Evolutionary conservation across 2,329 filamentous ascomycete genomes (phyloP).

Genomic region (Calonectria multiphialidica): DNA sequence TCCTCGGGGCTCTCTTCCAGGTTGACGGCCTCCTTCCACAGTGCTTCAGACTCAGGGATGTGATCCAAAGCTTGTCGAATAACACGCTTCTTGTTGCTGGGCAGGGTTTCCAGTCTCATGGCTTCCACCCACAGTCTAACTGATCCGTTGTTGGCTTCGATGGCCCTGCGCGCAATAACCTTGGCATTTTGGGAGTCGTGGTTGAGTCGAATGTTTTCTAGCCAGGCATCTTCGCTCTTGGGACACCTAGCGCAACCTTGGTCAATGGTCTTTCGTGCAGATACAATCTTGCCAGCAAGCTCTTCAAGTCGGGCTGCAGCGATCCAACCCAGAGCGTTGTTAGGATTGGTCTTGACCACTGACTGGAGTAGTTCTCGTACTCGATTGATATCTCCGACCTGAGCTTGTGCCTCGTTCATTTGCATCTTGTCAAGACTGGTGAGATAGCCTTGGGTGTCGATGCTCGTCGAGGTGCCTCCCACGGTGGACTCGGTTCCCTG

Average conservation of each 20-base stretch:
- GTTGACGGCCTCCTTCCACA: constrained; percentile 99
- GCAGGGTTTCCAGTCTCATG: constrained; percentile 89
- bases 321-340: constrained; percentile 95
- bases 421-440: constrained; percentile 90
- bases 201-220: constrained; percentile 95
- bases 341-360: constrained; percentile 96
- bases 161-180: constrained; percentile 92
- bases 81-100: constrained; percentile 90
- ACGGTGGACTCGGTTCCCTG: constrained; percentile 74
- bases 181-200: constrained; percentile 89
- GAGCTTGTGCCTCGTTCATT: constrained; percentile 81
- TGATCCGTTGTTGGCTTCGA: constrained; percentile 90
- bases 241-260: constrained; percentile 92
- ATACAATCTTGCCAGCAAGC: constrained; percentile 89
- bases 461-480: constrained; percentile 86
- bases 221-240: constrained; percentile 94
- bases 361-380: constrained; percentile 94
- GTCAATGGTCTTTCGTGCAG: constrained; percentile 88
- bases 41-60: constrained; percentile 90
- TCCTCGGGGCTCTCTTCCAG: constrained; percentile 91
- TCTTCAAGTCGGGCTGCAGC: constrained; percentile 94
- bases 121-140: constrained; percentile 95
- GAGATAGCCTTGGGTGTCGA: constrained; percentile 96
- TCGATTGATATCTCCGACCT: constrained; percentile 95
- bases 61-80: constrained; percentile 92